These are phyloP conservation scores for Cucurbita moschata DNA, from an alignment of 306 rosid species.

Conservation along the genomic window DNA sequence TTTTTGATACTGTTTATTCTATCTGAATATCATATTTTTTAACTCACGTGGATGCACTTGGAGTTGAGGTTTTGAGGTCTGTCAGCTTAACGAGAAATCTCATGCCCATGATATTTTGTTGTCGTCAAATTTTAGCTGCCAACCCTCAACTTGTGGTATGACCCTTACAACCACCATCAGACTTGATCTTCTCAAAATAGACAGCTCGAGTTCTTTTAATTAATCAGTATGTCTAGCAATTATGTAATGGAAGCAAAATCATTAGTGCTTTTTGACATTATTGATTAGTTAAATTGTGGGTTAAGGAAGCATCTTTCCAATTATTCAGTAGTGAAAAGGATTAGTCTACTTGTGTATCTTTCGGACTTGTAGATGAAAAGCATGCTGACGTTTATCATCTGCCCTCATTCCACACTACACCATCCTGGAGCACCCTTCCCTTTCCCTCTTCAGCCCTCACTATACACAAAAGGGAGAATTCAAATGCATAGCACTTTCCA, in stretches of 20 bases:
- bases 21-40: background rate
- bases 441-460: background rate
- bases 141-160: background rate
- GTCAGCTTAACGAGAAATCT: background rate
- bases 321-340: background rate
- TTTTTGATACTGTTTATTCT: background rate
- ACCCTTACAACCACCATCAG: slow-evolving; percentile 4
- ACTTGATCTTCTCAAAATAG: background rate
- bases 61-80: background rate
- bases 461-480: background rate
- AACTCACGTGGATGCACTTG: background rate
- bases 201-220: background rate
- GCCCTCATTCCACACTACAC: background rate
- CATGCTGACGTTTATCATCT: background rate
- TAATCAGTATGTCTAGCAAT: background rate
- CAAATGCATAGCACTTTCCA: background rate
- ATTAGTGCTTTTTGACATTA: background rate
- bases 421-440: background rate
- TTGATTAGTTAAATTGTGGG: background rate
- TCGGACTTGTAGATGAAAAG: background rate
- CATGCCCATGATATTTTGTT: background rate
- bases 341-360: background rate
- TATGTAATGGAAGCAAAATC: background rate
- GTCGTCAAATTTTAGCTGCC: background rate
- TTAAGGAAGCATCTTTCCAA: background rate